Evolutionary conservation across 2,329 filamentous ascomycete genomes (phyloP).

Genomic region (Daldinia sp.): DNA sequence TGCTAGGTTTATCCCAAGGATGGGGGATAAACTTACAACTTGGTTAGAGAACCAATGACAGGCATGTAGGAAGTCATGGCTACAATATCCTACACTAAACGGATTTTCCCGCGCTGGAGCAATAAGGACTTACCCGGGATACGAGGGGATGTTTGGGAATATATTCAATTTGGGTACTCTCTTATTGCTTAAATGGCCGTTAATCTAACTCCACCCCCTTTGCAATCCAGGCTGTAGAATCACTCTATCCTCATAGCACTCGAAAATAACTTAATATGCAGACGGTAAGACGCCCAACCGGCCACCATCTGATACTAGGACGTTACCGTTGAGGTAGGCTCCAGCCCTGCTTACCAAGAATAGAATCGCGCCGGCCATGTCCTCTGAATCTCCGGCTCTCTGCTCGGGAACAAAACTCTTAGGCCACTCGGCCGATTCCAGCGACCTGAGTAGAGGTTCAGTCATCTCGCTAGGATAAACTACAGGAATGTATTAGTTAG

Average conservation of each 20-base stretch:
- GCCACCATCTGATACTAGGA: constrained; percentile 62
- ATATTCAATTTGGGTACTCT: too few relatives aligned
- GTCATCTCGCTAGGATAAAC: constrained; percentile 59
- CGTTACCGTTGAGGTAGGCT: constrained; percentile 62
- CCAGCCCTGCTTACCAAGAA: constrained; percentile 61
- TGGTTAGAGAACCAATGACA: constrained; percentile 26
- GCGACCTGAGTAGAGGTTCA: constrained; percentile 29
- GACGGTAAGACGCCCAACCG: constrained; percentile 47
- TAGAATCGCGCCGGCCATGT: constrained; percentile 61
- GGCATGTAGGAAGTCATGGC: not conserved
- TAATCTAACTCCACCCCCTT: not conserved
- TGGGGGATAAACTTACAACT: constrained; percentile 21
- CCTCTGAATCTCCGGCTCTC: constrained; percentile 50
- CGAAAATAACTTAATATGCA: constrained; percentile 25
- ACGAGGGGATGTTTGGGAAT: too few relatives aligned
- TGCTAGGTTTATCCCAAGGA: constrained; percentile 21
- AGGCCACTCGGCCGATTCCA: constrained; percentile 32
- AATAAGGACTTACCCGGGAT: too few relatives aligned
- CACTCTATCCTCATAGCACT: not conserved
- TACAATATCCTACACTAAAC: not conserved
- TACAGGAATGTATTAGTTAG: constrained; percentile 20
- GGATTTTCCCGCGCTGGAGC: not conserved
- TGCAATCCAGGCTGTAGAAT: not conserved
- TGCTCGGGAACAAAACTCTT: constrained; percentile 38
- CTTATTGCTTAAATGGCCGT: not conserved